Base-by-base conservation (phyloP, 805 yeast genomes). In the Saccharomyces jurei region DNA sequence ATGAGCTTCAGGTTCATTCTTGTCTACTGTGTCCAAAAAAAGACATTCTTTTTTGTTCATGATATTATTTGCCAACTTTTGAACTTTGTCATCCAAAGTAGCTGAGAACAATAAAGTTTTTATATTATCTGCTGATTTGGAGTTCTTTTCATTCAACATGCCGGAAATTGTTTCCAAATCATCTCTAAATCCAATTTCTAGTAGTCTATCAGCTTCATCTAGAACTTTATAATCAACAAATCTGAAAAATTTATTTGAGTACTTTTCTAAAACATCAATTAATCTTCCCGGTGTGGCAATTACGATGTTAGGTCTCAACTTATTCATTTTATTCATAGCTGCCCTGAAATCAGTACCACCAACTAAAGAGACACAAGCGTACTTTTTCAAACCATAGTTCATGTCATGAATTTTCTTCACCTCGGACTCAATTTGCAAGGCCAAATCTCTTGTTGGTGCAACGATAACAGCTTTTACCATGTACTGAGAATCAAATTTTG, bases 211-310 rank as follows among this genome's bases (percentile, higher is more conserved):
- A 41, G 97, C 97, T 74, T 91, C 98, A 70, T 91, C 97, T 58
- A 89, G 81, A 44, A 90, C 84, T 57, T 87, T 77, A 63, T 84
- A 81, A 56, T 78, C 78, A 54, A 91, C 74, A 52, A 74, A 70
- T 44, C 70, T 67, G 68, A 89, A 84, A 44, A 77, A 71, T 9
- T 71, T 68, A 25, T 71, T 69, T 21, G 81, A 77, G 14, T 67
- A 69, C 29, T 70, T 72, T 26, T 76, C 78, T 49, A 89, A 68
- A 57, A 83, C 74, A 62, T 84, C 95, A 53, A 77, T 67, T 54
- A 90, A 76, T 71, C 97, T 81, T 60, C 97, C 97, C 0, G 97
- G 97, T 5, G 97, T 90, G 26, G 89, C 94, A 54, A 89, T 87
- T 48, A 88, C 79, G 61, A 90, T 81, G 36, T 84, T 80, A 6